Base-by-base conservation (phyloP, 352 stramenopile species). In the Thraustochytrium sp. region DNA sequence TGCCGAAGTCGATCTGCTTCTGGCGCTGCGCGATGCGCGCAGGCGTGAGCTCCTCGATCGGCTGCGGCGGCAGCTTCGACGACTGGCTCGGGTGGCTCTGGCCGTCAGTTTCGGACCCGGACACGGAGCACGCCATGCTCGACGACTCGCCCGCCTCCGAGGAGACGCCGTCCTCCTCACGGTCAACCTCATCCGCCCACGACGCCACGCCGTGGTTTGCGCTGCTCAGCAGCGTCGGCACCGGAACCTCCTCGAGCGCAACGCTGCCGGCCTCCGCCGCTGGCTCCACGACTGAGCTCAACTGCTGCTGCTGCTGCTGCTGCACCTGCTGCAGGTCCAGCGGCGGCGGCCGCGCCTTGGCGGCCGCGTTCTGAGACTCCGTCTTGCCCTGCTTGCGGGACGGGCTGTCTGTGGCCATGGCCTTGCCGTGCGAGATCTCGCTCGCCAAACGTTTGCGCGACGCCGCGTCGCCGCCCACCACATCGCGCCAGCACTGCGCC, bases 1-100 rank as follows among this genome's bases (percentile, higher is more conserved):
- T 77, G 34, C 65, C 65, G 23, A 77, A 62, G 46, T 31, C 34
- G 31, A 77, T 75, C 31, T 77, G 65, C 37, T 77, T 77, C 18
- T 77, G 13, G 42, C 65, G 65, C 65, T 77, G 42, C 26, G 65
- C 65, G 31, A 77, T 77, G 13, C 65, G 65, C 18, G 42, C 65
- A 0, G 42, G 42, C 18, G 65, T 77, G 31, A 77, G 46, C 0
- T 77, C 65, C 65, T 77, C 65, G 13, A 77, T 26, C 2, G 65
- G 65, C 65, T 77, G 65, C 34, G 38, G 38, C 18, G 65, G 65
- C 18, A 77, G 26, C n/a, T n/a, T n/a, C n/a, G n/a, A n/a, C n/a
- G n/a, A n/a, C 40, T 72, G 59, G 26, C 59, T 72, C 59, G 59
- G 59, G 26, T 72, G 34, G 59, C 59, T 72, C 21, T 13, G n/a